A percentile compares a stretch with the other conserved stretches of the same genome.
Conservation (phyloP, 2,329 filamentous ascomycete genomes). For the Ophiocordyceps camponoti-leonardi region DNA sequence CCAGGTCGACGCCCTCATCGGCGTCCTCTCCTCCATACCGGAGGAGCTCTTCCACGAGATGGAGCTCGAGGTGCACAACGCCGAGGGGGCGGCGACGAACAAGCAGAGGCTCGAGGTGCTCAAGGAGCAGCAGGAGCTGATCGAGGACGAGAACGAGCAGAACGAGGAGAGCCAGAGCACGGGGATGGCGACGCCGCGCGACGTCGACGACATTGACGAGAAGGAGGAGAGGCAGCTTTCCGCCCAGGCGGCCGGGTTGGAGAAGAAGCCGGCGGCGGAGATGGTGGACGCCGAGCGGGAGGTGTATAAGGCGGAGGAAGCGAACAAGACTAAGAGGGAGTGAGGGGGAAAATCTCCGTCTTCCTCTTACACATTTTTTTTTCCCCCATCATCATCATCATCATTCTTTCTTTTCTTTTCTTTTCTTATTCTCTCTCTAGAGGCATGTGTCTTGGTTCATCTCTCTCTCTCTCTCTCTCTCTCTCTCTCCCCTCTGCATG, state of each 20-base stretch:
- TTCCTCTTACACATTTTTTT: too few relatives aligned
- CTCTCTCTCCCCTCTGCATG: background rate
- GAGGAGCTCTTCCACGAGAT: slow-evolving; percentile 99
- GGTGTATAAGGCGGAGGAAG: slow-evolving; percentile 5
- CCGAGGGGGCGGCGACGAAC: slow-evolving; percentile 94
- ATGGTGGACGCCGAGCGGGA: slow-evolving; percentile 39
- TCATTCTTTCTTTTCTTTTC: too few relatives aligned
- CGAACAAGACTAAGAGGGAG: background rate
- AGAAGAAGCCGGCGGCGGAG: slow-evolving; percentile 32
- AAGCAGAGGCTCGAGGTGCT: slow-evolving; percentile 96
- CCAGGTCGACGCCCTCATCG: slow-evolving; percentile 84
- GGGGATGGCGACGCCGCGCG: slow-evolving; percentile 60
- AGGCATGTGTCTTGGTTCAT: background rate
- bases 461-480: background rate
- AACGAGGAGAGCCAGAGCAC: slow-evolving; percentile 63
- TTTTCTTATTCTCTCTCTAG: background rate
- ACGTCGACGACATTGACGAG: slow-evolving; percentile 87
- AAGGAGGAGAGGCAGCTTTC: slow-evolving; percentile 55
- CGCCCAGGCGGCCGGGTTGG: slow-evolving; percentile 29
- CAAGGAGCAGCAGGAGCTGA: slow-evolving; percentile 95
- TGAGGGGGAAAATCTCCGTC: background rate
- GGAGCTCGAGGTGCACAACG: slow-evolving; percentile 91
- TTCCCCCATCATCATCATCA: background rate
- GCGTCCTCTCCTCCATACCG: slow-evolving; percentile 84
- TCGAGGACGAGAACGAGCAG: slow-evolving; percentile 92